Evolutionary conservation across 306 rosid genomes (phyloP).

Genomic region (Lathyrus tuberosus): DNA sequence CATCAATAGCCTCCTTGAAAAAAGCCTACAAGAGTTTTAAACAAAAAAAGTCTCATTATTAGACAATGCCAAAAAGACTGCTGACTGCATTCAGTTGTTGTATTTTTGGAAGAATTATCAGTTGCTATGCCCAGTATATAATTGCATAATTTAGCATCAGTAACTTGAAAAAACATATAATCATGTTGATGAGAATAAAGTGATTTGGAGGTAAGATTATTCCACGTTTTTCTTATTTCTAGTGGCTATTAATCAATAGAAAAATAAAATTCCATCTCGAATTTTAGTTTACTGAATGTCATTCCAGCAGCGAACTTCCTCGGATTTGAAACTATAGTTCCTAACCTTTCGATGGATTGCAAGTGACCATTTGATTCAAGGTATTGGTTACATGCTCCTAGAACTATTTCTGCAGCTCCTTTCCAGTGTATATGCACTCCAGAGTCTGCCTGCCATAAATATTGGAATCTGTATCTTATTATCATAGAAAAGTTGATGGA

Average conservation of each 20-base stretch:
- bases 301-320: slow-evolving; percentile 36
- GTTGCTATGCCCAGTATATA: slow-evolving; percentile 11
- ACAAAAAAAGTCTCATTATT: slow-evolving; percentile 15
- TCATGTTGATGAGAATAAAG: slow-evolving; percentile 20
- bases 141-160: slow-evolving; percentile 21
- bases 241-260: slow-evolving; percentile 32
- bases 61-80: slow-evolving; percentile 14
- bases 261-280: slow-evolving; percentile 23
- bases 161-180: slow-evolving; percentile 35
- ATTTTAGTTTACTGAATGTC: slow-evolving; percentile 30
- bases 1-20: too few relatives aligned
- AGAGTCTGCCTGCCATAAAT: slow-evolving; percentile 62
- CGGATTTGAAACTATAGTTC: slow-evolving; percentile 31
- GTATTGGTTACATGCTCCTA: slow-evolving; percentile 69
- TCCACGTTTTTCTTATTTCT: slow-evolving; percentile 28
- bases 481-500: slow-evolving; percentile 17
- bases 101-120: slow-evolving; percentile 4
- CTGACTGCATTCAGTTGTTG: not conserved
- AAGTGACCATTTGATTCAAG: slow-evolving; percentile 69
- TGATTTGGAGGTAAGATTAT: slow-evolving; percentile 23
- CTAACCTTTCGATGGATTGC: slow-evolving; percentile 73
- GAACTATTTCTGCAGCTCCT: too few relatives aligned
- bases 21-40: too few relatives aligned
- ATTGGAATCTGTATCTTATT: slow-evolving; percentile 27
- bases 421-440: slow-evolving; percentile 89